Base-by-base conservation (phyloP, 2,329 filamentous ascomycete species). In the Davidsoniella eucalypti region DNA sequence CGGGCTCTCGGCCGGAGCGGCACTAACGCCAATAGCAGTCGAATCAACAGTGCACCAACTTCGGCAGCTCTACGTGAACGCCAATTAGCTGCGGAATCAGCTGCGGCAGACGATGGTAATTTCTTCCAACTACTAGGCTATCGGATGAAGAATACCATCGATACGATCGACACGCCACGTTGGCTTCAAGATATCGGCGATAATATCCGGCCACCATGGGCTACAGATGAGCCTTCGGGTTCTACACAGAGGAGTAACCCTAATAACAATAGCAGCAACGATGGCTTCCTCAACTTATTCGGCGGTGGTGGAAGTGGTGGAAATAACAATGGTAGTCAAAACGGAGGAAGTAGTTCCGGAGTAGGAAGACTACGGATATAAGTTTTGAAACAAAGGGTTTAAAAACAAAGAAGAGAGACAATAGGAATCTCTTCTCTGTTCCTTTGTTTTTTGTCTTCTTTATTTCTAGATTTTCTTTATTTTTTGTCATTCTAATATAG, bases 131-230 rank as follows among this genome's bases (percentile, higher is more conserved):
- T 82, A 33, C 78, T 96, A 54, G 80, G 84, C 0, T 84, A 93
- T 60, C 75, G 90, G 36, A 80, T 98, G 58, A 84, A 81, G 64
- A 98, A 98, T 60, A 96, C 92, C 0, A 78, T 96, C 48, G 90
- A 96, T 54, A 83, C 79, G 0, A 73, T 87, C 2, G 82, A 87
- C 48, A 73, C 81, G 26, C 90, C 92, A 0, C 80, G 80, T 55
- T 96, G 88, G 87, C 68, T 94, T 55, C 75, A 79, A 57, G 82
- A 84, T 23, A 69, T 86, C 25, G 75, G 78, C 1, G 71, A 76
- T 52, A 52, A 44, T 36, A 43, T 48, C 9, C 50, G 47, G 17
- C 87, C 86, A 4, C 82, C 79, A 58, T 93, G 87, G 87, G 84
- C 92, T 77, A 75, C n/a, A 10, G 73, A 76, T 48, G 71, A 71